Evolutionary conservation across 345 rosid genomes (phyloP), one percentile per base, ranked within the genome.

Genomic region (Laguncularia racemosa): DNA sequence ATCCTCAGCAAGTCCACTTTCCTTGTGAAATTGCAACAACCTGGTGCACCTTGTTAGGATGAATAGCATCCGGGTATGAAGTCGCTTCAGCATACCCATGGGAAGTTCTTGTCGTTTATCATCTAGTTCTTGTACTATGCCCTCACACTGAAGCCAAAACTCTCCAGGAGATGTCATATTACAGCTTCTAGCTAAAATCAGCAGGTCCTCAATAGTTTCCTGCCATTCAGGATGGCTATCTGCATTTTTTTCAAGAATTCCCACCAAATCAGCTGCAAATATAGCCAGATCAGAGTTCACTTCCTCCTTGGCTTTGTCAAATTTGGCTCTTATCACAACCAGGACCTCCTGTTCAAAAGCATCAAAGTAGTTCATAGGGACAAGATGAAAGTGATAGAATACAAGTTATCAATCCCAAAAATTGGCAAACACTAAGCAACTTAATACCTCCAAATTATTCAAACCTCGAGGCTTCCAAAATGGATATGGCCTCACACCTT

Each of bases 101-200:
- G 97, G 88, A 80, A 79, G 89, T 76, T 95, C 99, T 73, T 95
- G 99, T 53, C 99, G 97, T 67, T 78, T 88, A 74, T 95, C 97
- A 78, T 88, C 99, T 71, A 95, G 70, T 58, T 95, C 99, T 76
- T 95, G 99, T 62, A 95, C 99, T 75, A 90, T 90, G 64, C 96
- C 85, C 79, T 95, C 99, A 75, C 99, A 95, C 67, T 88, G 97
- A 73, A 90, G 97, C 99, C 99, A 95, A 73, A 95, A 95, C 65
- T 95, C 97, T 68, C 89, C 88, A 59, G 99, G 86, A 44, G 84
- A 73, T 58, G 90, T 78, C 96, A 95, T 81, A 63, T 93, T 95
- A 78, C 97, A 90, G 66, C 95, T 78, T 62, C 99, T 85, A 78
- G 99, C 99, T 76, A 90, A 75, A 76, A 95, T 69, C 74, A 95